Evolutionary conservation across 73 alveolate genomes (phyloP), one percentile per base, ranked within the genome.

Genomic region (Paramecium bursaria): DNA sequence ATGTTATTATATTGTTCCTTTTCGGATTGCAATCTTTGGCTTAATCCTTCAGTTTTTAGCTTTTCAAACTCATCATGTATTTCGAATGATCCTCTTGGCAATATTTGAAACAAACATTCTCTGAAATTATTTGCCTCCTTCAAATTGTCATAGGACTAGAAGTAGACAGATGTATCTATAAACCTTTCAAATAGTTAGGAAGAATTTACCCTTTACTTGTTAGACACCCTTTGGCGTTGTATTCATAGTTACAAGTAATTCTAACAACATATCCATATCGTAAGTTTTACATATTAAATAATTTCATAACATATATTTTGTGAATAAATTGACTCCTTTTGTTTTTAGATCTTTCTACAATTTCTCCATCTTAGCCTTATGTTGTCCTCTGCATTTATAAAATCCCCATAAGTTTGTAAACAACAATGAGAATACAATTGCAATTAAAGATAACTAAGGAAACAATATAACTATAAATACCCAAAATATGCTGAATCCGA

Each of bases 81-180:
- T 35, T 67, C 82, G 27, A 67, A 67, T 5, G 82, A 25, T 4
- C 82, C 82, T 67, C 82, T 67, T 17, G 82, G 82, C 15, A 67
- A 57, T 15, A 67, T 42, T 1, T 25, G 26, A 42, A 67, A 67
- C 1, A 67, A 57, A 35, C 50, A 35, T 15, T 67, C 82, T 67
- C 82, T 67, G 27, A 6, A 67, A 67, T 67, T 67, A 42, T 67
- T 67, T 2, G 55, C 60, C 22, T 39, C n/a, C n/a, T n/a, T n/a
- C n/a, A n/a, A 44, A 35, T 31, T 26, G 2, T 42, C 82, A 39
- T 25, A 25, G 33, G 33, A 21, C 60, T 39, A 15, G 25, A 30
- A 67, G 27, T 67, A 67, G 11, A 47, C 82, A 67, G 33, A 15
- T 2, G 53, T 35, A 14, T 67, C 82, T 39, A 27, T 31, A 47